phyloP scores from a whole-genome alignment of 345 rosid species.

The Aquilaria sinensis region DNA sequence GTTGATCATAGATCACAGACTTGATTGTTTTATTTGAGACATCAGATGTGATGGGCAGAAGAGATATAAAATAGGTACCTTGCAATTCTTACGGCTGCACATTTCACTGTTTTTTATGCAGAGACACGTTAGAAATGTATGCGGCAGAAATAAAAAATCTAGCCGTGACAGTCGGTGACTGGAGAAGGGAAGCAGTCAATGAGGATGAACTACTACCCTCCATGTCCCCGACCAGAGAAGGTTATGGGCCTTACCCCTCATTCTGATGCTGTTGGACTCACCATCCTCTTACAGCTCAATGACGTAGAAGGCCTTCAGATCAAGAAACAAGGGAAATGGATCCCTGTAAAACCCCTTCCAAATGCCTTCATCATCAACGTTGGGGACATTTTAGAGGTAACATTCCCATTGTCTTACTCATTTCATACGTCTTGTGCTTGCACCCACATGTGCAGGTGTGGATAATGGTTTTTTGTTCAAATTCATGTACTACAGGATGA shows the following conservation, averaged over 20 bases:
- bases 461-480: no score
- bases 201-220: constrained; percentile 34
- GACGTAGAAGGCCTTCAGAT: constrained; percentile 33
- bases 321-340: constrained; percentile 32
- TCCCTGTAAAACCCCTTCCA: constrained; percentile 26
- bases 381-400: constrained; percentile 50
- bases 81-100: no score
- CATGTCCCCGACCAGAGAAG: constrained; percentile 32
- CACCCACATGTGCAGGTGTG: no score
- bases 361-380: constrained; percentile 39
- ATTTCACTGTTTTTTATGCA: constrained; percentile 7
- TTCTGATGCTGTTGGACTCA: constrained; percentile 33
- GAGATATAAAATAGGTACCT: no score
- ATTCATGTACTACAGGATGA: no score
- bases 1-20: no score
- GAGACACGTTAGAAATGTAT: constrained; percentile 29
- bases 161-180: constrained; percentile 24
- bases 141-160: constrained; percentile 20
- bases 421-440: no score
- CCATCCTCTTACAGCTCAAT: constrained; percentile 31
- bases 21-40: no score
- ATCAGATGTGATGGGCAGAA: no score
- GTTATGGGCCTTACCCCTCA: constrained; percentile 30
- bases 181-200: constrained; percentile 27
- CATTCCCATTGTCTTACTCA: no score